phyloP scores from a whole-genome alignment of 306 rosid genomes.

The Pterocarpus santalinus region DNA sequence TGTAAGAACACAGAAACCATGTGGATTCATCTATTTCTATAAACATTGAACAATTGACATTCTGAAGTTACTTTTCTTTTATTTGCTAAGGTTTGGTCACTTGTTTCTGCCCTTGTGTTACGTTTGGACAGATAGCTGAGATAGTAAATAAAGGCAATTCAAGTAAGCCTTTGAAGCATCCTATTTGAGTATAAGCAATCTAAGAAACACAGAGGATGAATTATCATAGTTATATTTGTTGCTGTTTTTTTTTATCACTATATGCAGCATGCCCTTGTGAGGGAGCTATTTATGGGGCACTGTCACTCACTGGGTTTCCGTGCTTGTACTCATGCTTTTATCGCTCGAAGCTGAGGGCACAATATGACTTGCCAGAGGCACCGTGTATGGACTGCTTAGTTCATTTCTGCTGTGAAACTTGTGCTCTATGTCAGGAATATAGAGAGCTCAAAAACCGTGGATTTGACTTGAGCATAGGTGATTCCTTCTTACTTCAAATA shows the following conservation, averaged over 20 bases:
- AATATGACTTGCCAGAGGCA: slow-evolving; percentile 67
- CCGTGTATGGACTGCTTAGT: slow-evolving; percentile 80
- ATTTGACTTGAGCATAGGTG: slow-evolving; percentile 74
- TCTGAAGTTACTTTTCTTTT: background rate
- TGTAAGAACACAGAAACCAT: slow-evolving; percentile 52
- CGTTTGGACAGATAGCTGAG: slow-evolving; percentile 77
- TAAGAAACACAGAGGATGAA: background rate
- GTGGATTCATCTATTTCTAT: background rate
- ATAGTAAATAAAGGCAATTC: slow-evolving; percentile 60
- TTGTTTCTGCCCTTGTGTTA: slow-evolving; percentile 73
- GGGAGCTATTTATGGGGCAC: slow-evolving; percentile 55
- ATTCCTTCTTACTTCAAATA: slow-evolving; percentile 1
- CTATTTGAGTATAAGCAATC: background rate
- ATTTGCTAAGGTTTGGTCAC: slow-evolving; percentile 66
- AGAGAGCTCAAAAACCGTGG: slow-evolving; percentile 71
- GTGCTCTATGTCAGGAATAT: slow-evolving; percentile 82
- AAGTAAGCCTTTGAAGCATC: slow-evolving; percentile 50
- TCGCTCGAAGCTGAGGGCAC: slow-evolving; percentile 69
- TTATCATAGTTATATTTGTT: background rate
- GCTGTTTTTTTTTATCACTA: background rate
- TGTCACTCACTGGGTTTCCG: slow-evolving; percentile 55
- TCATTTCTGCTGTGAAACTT: slow-evolving; percentile 72
- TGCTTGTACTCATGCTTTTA: slow-evolving; percentile 69
- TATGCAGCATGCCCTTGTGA: slow-evolving; percentile 57
- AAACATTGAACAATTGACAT: background rate